Base-by-base conservation (phyloP, 345 rosid species). In the Syzygium oleosum region DNA sequence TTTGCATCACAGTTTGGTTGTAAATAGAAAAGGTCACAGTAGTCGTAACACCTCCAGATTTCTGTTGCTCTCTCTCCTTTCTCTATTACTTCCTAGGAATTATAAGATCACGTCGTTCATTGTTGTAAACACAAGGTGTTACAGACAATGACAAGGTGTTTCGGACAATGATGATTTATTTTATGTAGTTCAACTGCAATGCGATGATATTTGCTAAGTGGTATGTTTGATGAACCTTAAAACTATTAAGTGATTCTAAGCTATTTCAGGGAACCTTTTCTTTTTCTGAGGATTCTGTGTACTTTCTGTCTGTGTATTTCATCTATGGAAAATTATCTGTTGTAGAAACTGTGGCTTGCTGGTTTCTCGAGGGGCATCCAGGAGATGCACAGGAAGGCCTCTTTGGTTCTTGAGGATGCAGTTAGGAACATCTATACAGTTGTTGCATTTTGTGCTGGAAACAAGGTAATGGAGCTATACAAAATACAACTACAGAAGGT, bases 311-410 rank as follows among this genome's bases (percentile, higher is more conserved):
- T 68, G 2, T 1, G 46, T 73, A 34, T 19, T 34, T 73, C 80
- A 73, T 34, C 46, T 73, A 41, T 73, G 38, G 29, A 8, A 52
- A 63, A 16, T 52, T 63, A 23, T 80, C 56, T 58, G 52, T 88
- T 96, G 89, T 95, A 98, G 99, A 98, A 98, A 93, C 89, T 97
- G 91, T 98, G 99, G 99, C 99, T 98, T 27, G 98, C 97, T 88
- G 99, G 99, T 91, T 98, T 98, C 91, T 98, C 99, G 17, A 94
- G 94, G 92, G 99, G 99, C 85, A 98, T 98, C 91, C 99, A 98
- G 93, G 98, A 97, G 95, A 97, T 97, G 99, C 99, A 98, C 89
- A 90, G 98, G 90, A 98, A 97, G 93, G 99, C 99, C 84, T 97
- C 99, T 61, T 91, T 98, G 91, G 99, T 98, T 87, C 99, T 98